Conservation (phyloP, 108 stramenopile species). For the Nitzschia sp. region DNA sequence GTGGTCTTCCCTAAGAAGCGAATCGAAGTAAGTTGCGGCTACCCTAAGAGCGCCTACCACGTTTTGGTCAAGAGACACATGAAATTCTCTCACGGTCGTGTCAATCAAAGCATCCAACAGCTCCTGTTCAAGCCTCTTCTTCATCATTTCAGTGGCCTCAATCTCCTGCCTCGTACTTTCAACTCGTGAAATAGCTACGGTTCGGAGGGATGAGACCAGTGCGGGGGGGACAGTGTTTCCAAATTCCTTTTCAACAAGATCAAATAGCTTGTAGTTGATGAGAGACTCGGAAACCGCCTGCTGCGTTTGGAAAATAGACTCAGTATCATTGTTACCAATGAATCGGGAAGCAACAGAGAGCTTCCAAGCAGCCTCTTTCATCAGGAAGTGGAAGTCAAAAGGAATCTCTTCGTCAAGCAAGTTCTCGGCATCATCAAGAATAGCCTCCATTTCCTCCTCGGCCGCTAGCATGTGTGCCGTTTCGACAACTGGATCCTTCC, state of each 20-base stretch:
- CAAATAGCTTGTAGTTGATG: constrained; percentile 10
- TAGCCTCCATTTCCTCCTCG: constrained; percentile 13
- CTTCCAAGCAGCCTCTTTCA: constrained; percentile 6
- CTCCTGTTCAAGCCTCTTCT: constrained; percentile 17
- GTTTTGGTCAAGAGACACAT: neutral
- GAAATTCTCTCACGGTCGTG: constrained; percentile 8
- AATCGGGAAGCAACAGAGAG: neutral
- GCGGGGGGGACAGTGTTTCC: constrained; percentile 1
- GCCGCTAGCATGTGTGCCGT: constrained; percentile 21
- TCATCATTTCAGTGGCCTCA: constrained; percentile 14
- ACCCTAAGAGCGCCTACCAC: neutral
- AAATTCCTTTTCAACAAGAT: neutral
- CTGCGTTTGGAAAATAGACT: neutral
- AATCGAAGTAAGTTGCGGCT: constrained; percentile 3
- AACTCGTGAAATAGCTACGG: neutral
- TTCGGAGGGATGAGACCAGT: constrained; percentile 2
- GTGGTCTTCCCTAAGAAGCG: constrained; percentile 9
- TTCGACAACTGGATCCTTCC: neutral
- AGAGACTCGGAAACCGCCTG: constrained; percentile 12
- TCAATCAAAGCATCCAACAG: constrained; percentile 22
- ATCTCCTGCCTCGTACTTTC: constrained; percentile 10
- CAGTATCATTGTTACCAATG: neutral
- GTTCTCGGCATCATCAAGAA: constrained; percentile 1
- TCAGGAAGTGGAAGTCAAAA: neutral
- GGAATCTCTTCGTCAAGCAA: neutral